Conservation (phyloP, 768 basidiomycete species). For the Pleurotus ostreatus region DNA sequence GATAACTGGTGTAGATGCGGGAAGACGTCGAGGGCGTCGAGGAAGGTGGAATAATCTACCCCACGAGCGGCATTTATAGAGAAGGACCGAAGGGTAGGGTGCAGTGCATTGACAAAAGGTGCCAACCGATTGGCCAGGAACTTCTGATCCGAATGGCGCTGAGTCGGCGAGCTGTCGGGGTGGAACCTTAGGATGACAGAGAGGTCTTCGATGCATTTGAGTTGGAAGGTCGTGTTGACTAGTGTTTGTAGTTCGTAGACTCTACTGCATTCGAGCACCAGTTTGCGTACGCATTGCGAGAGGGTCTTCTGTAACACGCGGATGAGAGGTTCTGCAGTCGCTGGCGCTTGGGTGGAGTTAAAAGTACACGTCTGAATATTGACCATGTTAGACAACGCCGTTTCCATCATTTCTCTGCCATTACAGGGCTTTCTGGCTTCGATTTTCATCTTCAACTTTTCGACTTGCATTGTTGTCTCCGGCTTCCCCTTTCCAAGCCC, state of each 20-base stretch:
- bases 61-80: not conserved
- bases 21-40: not conserved
- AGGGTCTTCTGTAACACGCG: not conserved
- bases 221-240: not conserved
- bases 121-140: not conserved
- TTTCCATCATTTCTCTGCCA: not conserved
- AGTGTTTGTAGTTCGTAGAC: no score
- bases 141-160: not conserved
- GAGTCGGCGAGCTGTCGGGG: not conserved
- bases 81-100: not conserved
- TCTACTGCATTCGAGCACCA: not conserved
- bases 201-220: not conserved
- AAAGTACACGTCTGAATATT: not conserved
- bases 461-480: not conserved
- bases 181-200: not conserved
- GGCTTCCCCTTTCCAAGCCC: no score
- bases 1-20: not conserved
- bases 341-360: not conserved
- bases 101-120: not conserved
- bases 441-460: not conserved
- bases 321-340: not conserved
- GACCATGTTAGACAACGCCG: not conserved
- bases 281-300: not conserved
- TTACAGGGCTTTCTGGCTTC: not conserved
- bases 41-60: not conserved